Evolutionary conservation across 768 basidiomycete species (phyloP).

Genomic region (Gautieria morchelliformis): DNA sequence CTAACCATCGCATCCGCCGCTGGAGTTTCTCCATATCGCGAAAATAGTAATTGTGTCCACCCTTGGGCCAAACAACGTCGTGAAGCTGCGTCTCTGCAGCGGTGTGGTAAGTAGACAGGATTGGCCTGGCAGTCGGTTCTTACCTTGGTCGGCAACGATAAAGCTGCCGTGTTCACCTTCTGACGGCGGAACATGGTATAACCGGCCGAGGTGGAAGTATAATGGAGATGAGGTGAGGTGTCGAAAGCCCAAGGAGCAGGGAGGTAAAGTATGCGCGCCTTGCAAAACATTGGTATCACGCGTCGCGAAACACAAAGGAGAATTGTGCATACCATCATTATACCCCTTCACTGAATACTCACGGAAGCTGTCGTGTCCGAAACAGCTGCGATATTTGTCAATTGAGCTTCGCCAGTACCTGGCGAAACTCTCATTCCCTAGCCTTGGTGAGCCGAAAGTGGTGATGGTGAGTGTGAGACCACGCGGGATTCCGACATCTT

Average conservation of each 20-base stretch:
- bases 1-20: conserved; percentile 35
- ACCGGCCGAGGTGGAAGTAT: conserved; percentile 37
- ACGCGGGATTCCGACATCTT: conserved; percentile 18
- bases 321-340: conserved; percentile 38
- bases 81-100: background rate
- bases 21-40: conserved; percentile 41
- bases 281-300: background rate
- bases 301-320: too few relatives aligned
- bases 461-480: conserved; percentile 31
- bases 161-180: conserved; percentile 42
- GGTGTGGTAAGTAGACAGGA: background rate
- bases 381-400: conserved; percentile 21
- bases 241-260: conserved; percentile 37
- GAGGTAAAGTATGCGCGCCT: conserved; percentile 56
- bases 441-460: conserved; percentile 43
- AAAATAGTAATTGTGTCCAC: conserved; percentile 57
- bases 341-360: conserved; percentile 46
- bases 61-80: conserved; percentile 26
- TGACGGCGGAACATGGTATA: conserved; percentile 37
- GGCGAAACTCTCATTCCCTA: conserved; percentile 35
- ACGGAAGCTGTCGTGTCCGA: conserved; percentile 28
- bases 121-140: background rate
- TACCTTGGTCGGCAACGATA: conserved; percentile 10
- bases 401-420: conserved; percentile 33
- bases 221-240: conserved; percentile 41